Conservation (phyloP, 345 rosid genomes). For the Eucalyptus decipiens region DNA sequence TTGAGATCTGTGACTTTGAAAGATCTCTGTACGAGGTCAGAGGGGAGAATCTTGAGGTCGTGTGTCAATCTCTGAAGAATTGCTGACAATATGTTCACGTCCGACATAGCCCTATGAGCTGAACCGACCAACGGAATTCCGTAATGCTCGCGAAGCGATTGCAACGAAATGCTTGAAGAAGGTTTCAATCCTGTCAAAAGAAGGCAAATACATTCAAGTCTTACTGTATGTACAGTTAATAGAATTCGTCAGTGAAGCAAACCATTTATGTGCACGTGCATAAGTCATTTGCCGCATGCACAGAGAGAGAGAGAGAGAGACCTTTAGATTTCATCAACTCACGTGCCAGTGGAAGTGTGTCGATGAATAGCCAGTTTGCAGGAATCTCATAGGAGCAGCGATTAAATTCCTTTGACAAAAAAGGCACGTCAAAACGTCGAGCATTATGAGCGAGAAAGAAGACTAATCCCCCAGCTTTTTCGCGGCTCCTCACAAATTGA, state of each 20-base stretch:
- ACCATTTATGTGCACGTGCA: not conserved
- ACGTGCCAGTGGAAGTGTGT: constrained; percentile 63
- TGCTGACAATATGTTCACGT: constrained; percentile 45
- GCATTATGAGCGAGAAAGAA: constrained; percentile 75
- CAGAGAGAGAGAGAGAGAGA: not conserved
- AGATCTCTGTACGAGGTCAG: constrained; percentile 36
- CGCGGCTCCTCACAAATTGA: constrained; percentile 60
- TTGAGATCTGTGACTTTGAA: constrained; percentile 26
- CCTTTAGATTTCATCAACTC: constrained; percentile 54
- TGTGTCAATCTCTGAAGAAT: constrained; percentile 59
- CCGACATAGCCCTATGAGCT: constrained; percentile 88
- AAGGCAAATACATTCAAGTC: not conserved
- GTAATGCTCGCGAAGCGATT: constrained; percentile 35
- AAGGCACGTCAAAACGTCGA: constrained; percentile 65
- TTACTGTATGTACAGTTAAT: not conserved
- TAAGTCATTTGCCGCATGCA: not conserved
- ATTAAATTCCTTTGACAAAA: constrained; percentile 51
- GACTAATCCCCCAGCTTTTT: constrained; percentile 64
- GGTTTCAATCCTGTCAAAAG: constrained; percentile 16
- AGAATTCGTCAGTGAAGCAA: not conserved
- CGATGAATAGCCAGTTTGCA: constrained; percentile 50
- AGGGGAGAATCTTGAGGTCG: constrained; percentile 38
- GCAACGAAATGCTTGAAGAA: constrained; percentile 19
- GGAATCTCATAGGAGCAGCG: constrained; percentile 69
- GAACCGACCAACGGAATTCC: constrained; percentile 28